A percentile compares a stretch with the other conserved stretches of the same genome.
Conservation (phyloP, 2,329 filamentous ascomycete species). For the Apiospora kogelbergensis region DNA sequence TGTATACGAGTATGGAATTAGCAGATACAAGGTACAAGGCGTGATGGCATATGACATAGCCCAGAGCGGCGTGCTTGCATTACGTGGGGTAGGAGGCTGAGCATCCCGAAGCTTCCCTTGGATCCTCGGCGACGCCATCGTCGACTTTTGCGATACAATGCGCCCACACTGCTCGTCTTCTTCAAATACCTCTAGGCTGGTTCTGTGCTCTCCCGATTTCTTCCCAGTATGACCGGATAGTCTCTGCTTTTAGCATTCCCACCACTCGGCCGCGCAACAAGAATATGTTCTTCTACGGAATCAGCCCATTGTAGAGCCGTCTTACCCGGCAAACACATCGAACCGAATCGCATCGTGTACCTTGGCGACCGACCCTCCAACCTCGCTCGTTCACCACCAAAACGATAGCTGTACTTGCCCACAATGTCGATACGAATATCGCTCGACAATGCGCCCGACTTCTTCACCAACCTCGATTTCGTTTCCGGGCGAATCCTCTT, state of each 20-base stretch:
- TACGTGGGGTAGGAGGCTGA: neutral
- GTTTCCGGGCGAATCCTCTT: constrained; percentile 64
- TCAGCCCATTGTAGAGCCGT: neutral
- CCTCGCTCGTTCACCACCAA: neutral
- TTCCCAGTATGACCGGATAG: neutral
- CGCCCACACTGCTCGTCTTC: neutral
- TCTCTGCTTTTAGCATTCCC: neutral
- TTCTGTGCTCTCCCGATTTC: neutral
- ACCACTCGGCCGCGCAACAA: neutral
- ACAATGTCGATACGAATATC: constrained; percentile 67
- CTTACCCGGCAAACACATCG: neutral
- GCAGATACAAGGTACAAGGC: neutral
- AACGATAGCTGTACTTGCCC: constrained; percentile 1
- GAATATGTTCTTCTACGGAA: neutral
- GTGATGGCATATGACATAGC: neutral
- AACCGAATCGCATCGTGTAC: neutral
- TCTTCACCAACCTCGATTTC: constrained; percentile 78
- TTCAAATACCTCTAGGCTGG: too few relatives aligned
- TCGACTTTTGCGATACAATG: neutral
- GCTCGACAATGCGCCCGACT: constrained; percentile 65
- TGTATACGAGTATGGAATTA: neutral
- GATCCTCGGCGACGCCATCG: neutral
- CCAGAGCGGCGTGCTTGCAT: neutral
- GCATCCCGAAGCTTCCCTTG: neutral
- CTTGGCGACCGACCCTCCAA: neutral